Percentiles rank a stretch among this genome's conserved stretches.
phyloP scores from a whole-genome alignment of 192 early-diverging fungal genomes.

The Haplosporangium gracile region DNA sequence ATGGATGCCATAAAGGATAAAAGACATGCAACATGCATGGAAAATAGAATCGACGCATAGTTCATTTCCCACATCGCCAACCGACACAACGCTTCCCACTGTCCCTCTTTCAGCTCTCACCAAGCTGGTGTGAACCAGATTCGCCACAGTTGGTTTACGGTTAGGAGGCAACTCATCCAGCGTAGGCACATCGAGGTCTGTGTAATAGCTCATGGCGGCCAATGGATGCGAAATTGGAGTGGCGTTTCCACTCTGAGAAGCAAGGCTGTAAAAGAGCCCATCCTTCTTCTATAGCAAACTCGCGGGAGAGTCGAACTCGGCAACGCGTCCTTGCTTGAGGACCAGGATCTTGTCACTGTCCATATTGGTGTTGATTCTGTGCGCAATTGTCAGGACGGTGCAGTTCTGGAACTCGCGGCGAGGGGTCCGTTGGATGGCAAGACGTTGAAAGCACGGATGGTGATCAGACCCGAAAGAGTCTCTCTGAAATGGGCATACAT shows the following conservation, averaged over 20 bases:
- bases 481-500: constrained; percentile 77
- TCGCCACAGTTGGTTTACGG: too few relatives aligned
- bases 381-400: constrained; percentile 73
- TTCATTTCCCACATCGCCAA: too few relatives aligned
- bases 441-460: constrained; percentile 81
- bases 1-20: too few relatives aligned
- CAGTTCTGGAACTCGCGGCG: constrained; percentile 54
- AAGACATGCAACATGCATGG: too few relatives aligned
- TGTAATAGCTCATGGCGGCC: too few relatives aligned
- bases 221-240: too few relatives aligned
- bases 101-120: too few relatives aligned
- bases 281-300: constrained; percentile 64
- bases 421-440: constrained; percentile 67
- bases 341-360: constrained; percentile 87
- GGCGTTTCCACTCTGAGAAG: constrained; percentile 28
- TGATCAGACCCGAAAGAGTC: constrained; percentile 67
- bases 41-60: too few relatives aligned
- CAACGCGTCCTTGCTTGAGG: constrained; percentile 78
- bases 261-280: constrained; percentile 61
- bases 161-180: too few relatives aligned
- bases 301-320: constrained; percentile 76
- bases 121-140: too few relatives aligned
- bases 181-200: too few relatives aligned
- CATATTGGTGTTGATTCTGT: constrained; percentile 73
- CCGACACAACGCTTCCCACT: too few relatives aligned